Evolutionary conservation across 2,329 filamentous ascomycete species (phyloP), one percentile per base, ranked within the genome.

Genomic region (Anthostomella pinea): DNA sequence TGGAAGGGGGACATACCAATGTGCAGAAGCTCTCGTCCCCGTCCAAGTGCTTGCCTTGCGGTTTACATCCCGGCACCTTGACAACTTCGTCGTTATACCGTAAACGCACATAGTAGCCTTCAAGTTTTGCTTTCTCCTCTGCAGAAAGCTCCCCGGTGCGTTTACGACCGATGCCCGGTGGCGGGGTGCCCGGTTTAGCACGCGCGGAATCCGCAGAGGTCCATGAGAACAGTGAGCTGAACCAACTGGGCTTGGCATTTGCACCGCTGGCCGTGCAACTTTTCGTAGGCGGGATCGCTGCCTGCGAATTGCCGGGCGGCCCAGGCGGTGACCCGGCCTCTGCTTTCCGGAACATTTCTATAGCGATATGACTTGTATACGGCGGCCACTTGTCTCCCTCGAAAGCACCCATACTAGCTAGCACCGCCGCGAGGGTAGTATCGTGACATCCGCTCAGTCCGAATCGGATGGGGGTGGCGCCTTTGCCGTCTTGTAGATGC

Each of bases 21-120:
- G 91, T 97, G 65, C 93, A 98, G 56, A 97, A 91, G 17, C 80
- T 86, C 51, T 89, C 83, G 51, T 97, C 86, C 1, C 88, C 88
- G 1, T 87, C 78, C 3, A 95, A 72, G 64, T 98, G 93, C 43
- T 90, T 94, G 6, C 88, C 87, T 0, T 72, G 64, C 8, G 73
- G 65, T 48, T 75, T 80, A 62, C 93, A 98, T 3, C 87, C 90
- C 0, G 91, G 91, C 13, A 98, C 73, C 10, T 74, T 79, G 56
- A 97, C 79, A 3, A 88, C 77, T 35, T 75, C 72, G 60, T 97
- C 93, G 53, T 98, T 98, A 64, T 95, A 98, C 33, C 90, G 78
- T 39, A 98, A 63, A 13, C 93, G 81, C 10, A 98, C 91, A 62
- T 85, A 98, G 68, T 94, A 89, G 2, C 79, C 83, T 17, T 85